A percentile compares a stretch with the other conserved stretches of the same genome.
Evolutionary conservation across 2,329 filamentous ascomycete species (phyloP).

Genomic region (Dendryphion nanum): DNA sequence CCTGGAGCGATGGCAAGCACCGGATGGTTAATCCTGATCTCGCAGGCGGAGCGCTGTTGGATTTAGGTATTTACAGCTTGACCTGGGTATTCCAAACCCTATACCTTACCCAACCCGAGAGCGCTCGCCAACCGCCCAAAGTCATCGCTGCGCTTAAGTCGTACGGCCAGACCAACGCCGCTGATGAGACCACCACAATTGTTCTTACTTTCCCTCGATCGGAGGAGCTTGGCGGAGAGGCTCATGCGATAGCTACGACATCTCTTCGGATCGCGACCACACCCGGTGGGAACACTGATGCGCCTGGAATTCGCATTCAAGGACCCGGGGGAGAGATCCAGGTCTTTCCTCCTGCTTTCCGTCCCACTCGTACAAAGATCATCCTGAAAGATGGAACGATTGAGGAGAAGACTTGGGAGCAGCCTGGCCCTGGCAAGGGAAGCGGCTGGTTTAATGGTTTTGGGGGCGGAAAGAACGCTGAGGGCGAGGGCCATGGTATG

Average conservation of each 20-base stretch:
- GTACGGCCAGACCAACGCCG: constrained; percentile 69
- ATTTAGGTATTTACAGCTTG: constrained; percentile 83
- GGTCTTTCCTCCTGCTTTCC: constrained; percentile 69
- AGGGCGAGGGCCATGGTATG: constrained; percentile 73
- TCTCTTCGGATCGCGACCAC: constrained; percentile 49
- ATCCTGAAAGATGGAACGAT: constrained; percentile 53
- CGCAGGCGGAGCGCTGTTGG: constrained; percentile 78
- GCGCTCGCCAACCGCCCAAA: constrained; percentile 64
- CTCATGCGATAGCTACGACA: constrained; percentile 67
- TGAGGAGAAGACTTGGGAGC: constrained; percentile 47
- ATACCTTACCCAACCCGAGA: constrained; percentile 71
- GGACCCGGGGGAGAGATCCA: constrained; percentile 81
- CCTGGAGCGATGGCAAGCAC: constrained; percentile 53
- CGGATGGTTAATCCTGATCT: constrained; percentile 83
- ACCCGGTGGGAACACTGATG: constrained; percentile 54
- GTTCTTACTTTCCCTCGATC: constrained; percentile 70
- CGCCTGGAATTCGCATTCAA: constrained; percentile 74
- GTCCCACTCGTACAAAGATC: constrained; percentile 64
- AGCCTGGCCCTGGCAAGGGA: constrained; percentile 48
- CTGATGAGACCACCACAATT: constrained; percentile 76
- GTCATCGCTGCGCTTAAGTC: constrained; percentile 67
- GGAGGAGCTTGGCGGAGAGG: constrained; percentile 51
- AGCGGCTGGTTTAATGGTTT: constrained; percentile 51
- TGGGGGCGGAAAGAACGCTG: constrained; percentile 43
- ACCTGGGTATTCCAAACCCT: constrained; percentile 90